These are phyloP conservation scores for Antarctomyces pellizariae DNA, from an alignment of 495 filamentous ascomycete species.

Conservation along the genomic window DNA sequence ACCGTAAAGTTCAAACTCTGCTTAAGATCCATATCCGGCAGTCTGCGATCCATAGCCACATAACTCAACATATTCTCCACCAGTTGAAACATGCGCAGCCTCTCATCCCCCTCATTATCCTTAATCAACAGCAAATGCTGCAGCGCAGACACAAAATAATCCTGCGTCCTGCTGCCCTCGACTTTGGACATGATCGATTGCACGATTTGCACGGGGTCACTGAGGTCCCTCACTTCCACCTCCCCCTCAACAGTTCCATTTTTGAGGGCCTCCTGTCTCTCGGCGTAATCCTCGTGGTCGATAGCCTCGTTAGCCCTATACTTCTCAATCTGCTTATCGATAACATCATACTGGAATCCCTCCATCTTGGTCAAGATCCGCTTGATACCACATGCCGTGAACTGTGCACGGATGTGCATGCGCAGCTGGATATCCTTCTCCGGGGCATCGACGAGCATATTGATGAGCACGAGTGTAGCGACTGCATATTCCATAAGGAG, in stretches of 20 bases:
- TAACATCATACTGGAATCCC: constrained; percentile 90
- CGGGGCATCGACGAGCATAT: constrained; percentile 86
- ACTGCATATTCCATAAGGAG: constrained; percentile 97
- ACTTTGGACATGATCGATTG: constrained; percentile 83
- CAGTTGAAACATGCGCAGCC: constrained; percentile 89
- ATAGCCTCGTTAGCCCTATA: constrained; percentile 89
- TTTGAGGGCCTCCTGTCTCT: constrained; percentile 72
- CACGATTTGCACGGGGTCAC: constrained; percentile 76
- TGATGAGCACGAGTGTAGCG: constrained; percentile 81
- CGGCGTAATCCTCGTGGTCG: constrained; percentile 92
- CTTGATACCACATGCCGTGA: constrained; percentile 88
- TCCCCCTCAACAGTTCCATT: constrained; percentile 80
- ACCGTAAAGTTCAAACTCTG: constrained; percentile 95
- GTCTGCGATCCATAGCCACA: constrained; percentile 88
- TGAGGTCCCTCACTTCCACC: constrained; percentile 79
- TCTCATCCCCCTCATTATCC: constrained; percentile 81
- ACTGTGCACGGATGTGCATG: constrained; percentile 86
- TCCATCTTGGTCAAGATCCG: constrained; percentile 94
- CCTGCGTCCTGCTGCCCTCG: constrained; percentile 59
- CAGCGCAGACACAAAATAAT: constrained; percentile 88
- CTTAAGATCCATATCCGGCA: constrained; percentile 93
- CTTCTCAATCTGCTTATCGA: constrained; percentile 92
- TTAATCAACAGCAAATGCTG: constrained; percentile 88
- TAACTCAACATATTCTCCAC: constrained; percentile 97
- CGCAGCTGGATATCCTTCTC: constrained; percentile 75